Percentiles rank a stretch among this genome's conserved stretches.
These are phyloP conservation scores for Stentor coeruleus DNA, from an alignment of 73 alveolate species.

Conservation along the genomic window DNA sequence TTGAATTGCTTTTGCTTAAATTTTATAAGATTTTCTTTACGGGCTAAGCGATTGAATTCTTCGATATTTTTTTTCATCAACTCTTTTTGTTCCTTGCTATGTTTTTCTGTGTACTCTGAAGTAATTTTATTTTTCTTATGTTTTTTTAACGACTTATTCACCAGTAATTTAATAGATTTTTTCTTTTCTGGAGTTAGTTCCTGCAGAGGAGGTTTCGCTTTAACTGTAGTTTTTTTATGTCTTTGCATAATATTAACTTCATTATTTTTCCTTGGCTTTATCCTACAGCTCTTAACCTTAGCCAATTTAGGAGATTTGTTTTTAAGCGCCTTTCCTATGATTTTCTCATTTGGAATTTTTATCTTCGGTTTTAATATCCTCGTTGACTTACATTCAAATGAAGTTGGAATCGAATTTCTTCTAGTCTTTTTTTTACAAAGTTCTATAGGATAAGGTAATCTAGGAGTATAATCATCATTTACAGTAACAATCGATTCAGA, in stretches of 20 bases:
- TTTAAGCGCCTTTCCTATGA: not conserved
- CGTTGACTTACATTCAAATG: not conserved
- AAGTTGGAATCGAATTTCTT: not conserved
- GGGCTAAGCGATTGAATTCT: not conserved
- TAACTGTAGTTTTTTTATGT: not conserved
- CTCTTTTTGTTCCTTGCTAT: not conserved
- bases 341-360: not conserved
- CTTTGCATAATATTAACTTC: not conserved
- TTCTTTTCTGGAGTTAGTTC: not conserved
- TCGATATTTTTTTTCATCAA: not conserved
- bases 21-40: not conserved
- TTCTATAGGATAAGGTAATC: not conserved
- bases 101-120: not conserved
- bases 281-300: not conserved
- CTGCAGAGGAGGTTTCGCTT: not conserved
- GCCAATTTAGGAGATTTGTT: not conserved
- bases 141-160: not conserved
- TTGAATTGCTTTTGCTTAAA: not conserved
- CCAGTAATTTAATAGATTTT: not conserved
- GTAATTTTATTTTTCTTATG: not conserved
- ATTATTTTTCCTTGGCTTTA: not conserved
- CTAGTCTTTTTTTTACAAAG: not conserved
- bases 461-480: not conserved
- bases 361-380: not conserved
- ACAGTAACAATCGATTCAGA: slow-evolving; percentile 9